Percentiles rank a stretch among this genome's conserved stretches.
These are phyloP conservation scores for Chaetomiaceae sp. DNA, from an alignment of 2,329 filamentous ascomycete species.

Conservation along the genomic window DNA sequence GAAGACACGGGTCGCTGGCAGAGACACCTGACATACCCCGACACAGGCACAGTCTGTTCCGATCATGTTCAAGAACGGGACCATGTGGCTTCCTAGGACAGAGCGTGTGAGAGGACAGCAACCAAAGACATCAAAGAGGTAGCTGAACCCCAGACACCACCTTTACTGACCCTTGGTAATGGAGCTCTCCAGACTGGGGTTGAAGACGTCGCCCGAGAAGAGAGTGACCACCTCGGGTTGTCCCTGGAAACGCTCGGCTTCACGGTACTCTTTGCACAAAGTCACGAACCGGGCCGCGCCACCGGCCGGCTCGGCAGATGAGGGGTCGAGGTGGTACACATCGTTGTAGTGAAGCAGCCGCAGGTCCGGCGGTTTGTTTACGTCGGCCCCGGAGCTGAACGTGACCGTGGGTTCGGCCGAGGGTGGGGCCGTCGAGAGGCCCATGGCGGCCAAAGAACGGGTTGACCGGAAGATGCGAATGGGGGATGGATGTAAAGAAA, in stretches of 20 bases:
- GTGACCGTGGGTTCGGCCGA: conserved; percentile 28
- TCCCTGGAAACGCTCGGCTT: conserved; percentile 51
- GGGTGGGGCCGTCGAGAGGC: conserved; percentile 6
- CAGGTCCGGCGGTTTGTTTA: conserved; percentile 52
- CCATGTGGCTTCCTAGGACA: conserved; percentile 69
- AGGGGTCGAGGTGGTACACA: conserved; percentile 78
- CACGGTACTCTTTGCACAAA: conserved; percentile 67
- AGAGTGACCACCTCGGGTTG: conserved; percentile 67
- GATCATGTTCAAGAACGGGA: conserved; percentile 72
- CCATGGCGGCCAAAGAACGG: conserved; percentile 9
- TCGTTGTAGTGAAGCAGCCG: conserved; percentile 90
- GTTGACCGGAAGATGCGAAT: too few relatives aligned
- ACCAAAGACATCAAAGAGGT: too few relatives aligned
- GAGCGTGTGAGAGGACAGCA: conserved; percentile 3
- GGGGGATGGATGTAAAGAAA: too few relatives aligned
- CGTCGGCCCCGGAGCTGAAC: conserved; percentile 27
- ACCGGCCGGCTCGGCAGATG: conserved; percentile 74
- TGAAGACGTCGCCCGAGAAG: conserved; percentile 90
- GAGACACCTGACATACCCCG: conserved; percentile 68
- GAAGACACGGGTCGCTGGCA: too few relatives aligned
- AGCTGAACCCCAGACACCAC: too few relatives aligned
- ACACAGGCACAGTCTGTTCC: conserved; percentile 76
- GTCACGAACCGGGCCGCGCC: conserved; percentile 77
- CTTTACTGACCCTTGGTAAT: conserved; percentile 73
- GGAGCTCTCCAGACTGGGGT: conserved; percentile 80